Evolutionary conservation across 2,329 filamentous ascomycete genomes (phyloP).

Genomic region (Raffaelea ambrosiae): DNA sequence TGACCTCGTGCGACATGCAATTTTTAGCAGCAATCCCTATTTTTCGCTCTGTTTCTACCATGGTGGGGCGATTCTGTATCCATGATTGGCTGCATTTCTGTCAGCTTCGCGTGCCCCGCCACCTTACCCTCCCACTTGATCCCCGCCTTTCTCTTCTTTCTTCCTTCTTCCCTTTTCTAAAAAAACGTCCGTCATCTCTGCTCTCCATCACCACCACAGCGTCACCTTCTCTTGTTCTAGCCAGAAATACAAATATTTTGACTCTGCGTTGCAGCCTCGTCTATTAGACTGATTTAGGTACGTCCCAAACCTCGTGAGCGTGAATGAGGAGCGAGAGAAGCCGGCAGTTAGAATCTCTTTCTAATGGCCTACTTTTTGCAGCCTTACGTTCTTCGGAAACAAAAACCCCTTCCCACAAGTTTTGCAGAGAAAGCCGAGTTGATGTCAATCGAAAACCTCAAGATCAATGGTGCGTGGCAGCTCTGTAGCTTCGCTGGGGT

Average conservation of each 20-base stretch:
- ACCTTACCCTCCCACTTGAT: slow-evolving; percentile 6
- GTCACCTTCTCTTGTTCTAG: no score
- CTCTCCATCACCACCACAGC: slow-evolving; percentile 1
- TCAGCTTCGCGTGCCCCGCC: slow-evolving; percentile 13
- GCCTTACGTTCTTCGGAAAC: not conserved
- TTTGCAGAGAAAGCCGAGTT: slow-evolving; percentile 15
- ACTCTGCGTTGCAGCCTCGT: no score
- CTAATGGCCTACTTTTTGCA: not conserved
- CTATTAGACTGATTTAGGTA: no score
- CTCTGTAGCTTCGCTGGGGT: not conserved
- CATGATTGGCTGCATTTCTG: slow-evolving; percentile 6
- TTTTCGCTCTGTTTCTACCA: not conserved
- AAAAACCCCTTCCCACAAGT: slow-evolving; percentile 12
- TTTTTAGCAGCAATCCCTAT: no score
- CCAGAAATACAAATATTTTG: no score
- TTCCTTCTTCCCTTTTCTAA: slow-evolving; percentile 2
- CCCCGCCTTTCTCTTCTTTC: slow-evolving; percentile 9
- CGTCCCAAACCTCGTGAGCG: no score
- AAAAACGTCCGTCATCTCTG: slow-evolving; percentile 3
- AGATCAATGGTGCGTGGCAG: slow-evolving; percentile 71
- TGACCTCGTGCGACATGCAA: no score
- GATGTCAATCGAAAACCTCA: slow-evolving; percentile 98
- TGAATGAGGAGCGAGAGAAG: no score
- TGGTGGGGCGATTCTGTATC: slow-evolving; percentile 1
- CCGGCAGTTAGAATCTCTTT: no score